phyloP scores from a whole-genome alignment of 306 rosid genomes.

The Cicer chorassanicum region DNA sequence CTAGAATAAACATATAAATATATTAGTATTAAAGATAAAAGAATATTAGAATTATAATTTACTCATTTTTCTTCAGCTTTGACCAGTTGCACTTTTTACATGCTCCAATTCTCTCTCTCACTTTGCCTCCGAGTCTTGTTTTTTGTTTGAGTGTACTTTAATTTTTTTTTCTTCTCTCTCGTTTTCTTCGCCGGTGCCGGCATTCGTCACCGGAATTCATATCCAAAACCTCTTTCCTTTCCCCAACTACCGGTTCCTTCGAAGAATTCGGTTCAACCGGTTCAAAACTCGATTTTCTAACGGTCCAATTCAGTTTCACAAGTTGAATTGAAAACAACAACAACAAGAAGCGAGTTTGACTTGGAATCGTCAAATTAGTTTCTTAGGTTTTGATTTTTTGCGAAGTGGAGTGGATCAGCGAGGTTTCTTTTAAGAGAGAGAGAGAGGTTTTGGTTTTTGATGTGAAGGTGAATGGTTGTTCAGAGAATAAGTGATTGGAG shows the following conservation, averaged over 20 bases:
- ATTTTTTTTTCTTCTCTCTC: constrained; percentile 52
- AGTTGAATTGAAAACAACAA: constrained; percentile 36
- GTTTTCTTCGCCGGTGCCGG: constrained; percentile 47
- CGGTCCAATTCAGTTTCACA: constrained; percentile 41
- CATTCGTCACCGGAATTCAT: constrained; percentile 37
- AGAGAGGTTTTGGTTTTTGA: constrained; percentile 47
- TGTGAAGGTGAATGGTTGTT: constrained; percentile 77
- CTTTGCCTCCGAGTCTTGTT: constrained; percentile 42
- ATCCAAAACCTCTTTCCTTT: not conserved
- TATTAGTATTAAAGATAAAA: too few species aligned
- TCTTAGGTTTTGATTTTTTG: constrained; percentile 42
- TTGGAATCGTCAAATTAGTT: constrained; percentile 52
- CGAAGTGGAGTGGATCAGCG: constrained; percentile 59
- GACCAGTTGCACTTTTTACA: constrained; percentile 75
- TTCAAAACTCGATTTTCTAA: constrained; percentile 28
- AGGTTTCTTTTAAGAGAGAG: constrained; percentile 33
- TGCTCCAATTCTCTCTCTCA: constrained; percentile 46
- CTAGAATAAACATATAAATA: too few species aligned
- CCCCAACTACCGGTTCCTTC: not conserved
- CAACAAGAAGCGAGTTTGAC: constrained; percentile 46
- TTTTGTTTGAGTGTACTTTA: not conserved
- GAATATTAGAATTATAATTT: not conserved
- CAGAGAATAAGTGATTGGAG: constrained; percentile 62
- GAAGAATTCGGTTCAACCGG: constrained; percentile 12
- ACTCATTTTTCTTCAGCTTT: constrained; percentile 51